phyloP scores from a whole-genome alignment of 768 basidiomycete species.

The Tremella fuciformis region DNA sequence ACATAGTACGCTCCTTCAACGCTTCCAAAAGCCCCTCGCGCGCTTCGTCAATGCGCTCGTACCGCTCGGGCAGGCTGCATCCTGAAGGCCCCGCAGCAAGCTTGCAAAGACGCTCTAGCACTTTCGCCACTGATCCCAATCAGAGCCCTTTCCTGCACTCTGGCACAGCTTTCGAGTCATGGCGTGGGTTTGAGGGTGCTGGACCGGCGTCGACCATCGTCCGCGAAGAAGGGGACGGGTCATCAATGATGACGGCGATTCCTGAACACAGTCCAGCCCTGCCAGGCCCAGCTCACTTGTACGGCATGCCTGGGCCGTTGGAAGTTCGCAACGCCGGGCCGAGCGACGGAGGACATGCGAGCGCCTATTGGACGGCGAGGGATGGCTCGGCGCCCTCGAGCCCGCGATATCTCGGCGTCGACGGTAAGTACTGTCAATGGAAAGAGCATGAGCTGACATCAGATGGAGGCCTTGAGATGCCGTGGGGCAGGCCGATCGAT shows the following conservation, averaged over 20 bases:
- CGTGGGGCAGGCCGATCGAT: conserved; percentile 3
- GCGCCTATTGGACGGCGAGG: conserved; percentile 4
- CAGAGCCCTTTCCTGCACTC: conserved; percentile 27
- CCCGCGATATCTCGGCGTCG: conserved; percentile 32
- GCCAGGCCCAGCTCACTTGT: conserved; percentile 19
- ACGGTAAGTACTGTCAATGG: conserved; percentile 21
- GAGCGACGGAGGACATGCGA: conserved; percentile 28
- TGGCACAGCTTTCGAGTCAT: conserved; percentile 8
- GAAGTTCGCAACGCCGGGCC: conserved; percentile 33
- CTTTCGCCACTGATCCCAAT: conserved; percentile 17
- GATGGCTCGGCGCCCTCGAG: conserved; percentile 16
- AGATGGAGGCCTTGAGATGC: not conserved
- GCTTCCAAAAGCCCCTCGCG: conserved; percentile 1
- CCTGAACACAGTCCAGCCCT: not conserved
- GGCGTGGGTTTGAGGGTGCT: not conserved
- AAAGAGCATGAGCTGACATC: not conserved
- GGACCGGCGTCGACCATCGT: not conserved
- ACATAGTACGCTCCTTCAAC: conserved; percentile 19
- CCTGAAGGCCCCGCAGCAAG: conserved; percentile 2
- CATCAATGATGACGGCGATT: too few relatives aligned
- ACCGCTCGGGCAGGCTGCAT: not conserved
- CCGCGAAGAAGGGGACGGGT: not conserved
- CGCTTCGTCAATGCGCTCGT: not conserved
- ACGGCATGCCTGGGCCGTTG: conserved; percentile 28
- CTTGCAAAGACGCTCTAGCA: conserved; percentile 13